phyloP scores from a whole-genome alignment of 2,329 filamentous ascomycete genomes.

The Cyclaneusma minus region DNA sequence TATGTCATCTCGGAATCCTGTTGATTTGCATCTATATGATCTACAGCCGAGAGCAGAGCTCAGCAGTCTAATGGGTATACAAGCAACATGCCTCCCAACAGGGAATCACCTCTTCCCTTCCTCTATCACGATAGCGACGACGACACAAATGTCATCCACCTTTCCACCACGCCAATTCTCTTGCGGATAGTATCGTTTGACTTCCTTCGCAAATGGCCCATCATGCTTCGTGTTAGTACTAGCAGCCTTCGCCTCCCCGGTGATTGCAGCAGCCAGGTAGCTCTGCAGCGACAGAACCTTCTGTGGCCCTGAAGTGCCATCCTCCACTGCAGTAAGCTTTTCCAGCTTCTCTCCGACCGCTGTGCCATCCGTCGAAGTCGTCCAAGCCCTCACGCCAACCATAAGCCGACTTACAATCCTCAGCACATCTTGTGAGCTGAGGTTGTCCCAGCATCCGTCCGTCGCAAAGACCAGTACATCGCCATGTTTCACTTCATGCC shows the following conservation, averaged over 20 bases:
- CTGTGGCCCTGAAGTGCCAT: conserved; percentile 19
- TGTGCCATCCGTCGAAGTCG: conserved; percentile 43
- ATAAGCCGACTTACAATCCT: conserved; percentile 65
- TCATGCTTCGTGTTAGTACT: conserved; percentile 70
- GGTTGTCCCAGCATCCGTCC: conserved; percentile 91
- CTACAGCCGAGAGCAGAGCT: too few species aligned
- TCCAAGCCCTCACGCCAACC: conserved; percentile 61
- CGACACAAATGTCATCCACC: conserved; percentile 84
- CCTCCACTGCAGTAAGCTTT: conserved; percentile 32
- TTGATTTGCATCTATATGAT: too few species aligned
- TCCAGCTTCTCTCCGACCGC: conserved; percentile 44
- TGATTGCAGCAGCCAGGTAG: conserved; percentile 63
- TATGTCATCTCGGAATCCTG: too few species aligned
- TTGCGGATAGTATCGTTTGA: conserved; percentile 71
- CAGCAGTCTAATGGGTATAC: too few species aligned
- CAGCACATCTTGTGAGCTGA: conserved; percentile 81
- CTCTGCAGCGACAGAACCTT: conserved; percentile 51
- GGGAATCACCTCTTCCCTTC: too few species aligned
- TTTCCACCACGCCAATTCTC: conserved; percentile 89
- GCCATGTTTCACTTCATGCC: conserved; percentile 66
- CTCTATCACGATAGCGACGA: conserved; percentile 65
- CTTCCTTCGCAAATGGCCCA: conserved; percentile 89
- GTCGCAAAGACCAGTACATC: conserved; percentile 90
- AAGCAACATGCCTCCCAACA: too few species aligned
- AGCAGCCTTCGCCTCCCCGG: conserved; percentile 68